phyloP scores from a whole-genome alignment of 2,329 filamentous ascomycete species.

The Diaporthe destruens region DNA sequence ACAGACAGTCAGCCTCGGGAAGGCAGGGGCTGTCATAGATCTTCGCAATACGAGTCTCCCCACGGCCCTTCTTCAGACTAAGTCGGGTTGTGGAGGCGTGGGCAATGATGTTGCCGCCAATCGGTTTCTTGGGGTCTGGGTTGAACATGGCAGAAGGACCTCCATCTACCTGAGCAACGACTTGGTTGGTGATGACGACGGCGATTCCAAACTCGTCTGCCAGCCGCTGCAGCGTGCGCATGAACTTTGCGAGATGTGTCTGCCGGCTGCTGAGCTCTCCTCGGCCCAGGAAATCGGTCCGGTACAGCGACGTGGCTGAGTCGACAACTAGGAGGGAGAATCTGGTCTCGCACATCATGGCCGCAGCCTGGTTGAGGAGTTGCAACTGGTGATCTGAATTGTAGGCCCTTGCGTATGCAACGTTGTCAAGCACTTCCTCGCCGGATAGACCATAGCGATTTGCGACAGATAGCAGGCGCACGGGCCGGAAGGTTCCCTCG shows the following conservation, averaged over 20 bases:
- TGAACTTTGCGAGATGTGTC: constrained; percentile 88
- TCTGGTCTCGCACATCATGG: constrained; percentile 99
- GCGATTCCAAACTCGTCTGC: constrained; percentile 93
- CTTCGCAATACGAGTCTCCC: constrained; percentile 96
- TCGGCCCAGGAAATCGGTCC: constrained; percentile 96
- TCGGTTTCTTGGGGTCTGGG: constrained; percentile 96
- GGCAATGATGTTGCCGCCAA: constrained; percentile 98
- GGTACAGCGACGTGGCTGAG: constrained; percentile 93
- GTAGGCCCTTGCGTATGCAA: constrained; percentile 97
- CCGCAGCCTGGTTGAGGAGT: constrained; percentile 91
- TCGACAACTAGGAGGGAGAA: constrained; percentile 97
- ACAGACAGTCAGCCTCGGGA: constrained; percentile 95
- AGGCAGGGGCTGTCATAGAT: constrained; percentile 99
- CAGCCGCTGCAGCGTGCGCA: constrained; percentile 84
- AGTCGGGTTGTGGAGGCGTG: constrained; percentile 96
- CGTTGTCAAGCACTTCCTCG: constrained; percentile 97
- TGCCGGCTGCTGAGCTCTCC: constrained; percentile 96
- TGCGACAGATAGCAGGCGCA: constrained; percentile 89
- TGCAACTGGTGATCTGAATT: constrained; percentile 98
- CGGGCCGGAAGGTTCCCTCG: constrained; percentile 95
- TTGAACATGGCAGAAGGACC: constrained; percentile 99
- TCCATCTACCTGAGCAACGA: constrained; percentile 97
- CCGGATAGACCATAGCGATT: constrained; percentile 95
- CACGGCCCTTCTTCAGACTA: constrained; percentile 94
- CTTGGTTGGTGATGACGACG: constrained; percentile 98